Base-by-base conservation (phyloP, 2,329 filamentous ascomycete species). In the Calonectria multiphialidica region DNA sequence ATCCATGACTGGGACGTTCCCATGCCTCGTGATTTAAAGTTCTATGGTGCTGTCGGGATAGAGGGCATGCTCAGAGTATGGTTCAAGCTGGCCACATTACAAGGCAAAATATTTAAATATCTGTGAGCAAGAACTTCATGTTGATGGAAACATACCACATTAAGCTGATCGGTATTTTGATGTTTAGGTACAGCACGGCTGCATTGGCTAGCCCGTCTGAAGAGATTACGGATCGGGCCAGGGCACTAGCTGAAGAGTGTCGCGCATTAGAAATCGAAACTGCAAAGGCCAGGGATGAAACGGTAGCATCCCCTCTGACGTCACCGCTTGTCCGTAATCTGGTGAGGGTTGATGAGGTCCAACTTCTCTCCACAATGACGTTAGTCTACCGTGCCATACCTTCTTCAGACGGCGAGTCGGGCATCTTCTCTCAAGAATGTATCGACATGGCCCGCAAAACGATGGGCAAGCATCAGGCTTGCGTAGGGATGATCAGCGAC, bases 1-100 rank as follows among this genome's bases (percentile, higher is more conserved):
- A 88, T 93, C 37, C 89, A 89, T 59, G 90, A 91, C 67, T 90
- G 88, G 77, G 90, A 92, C 63, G 89, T 92, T 65, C 87, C 87
- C 1, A 84, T 91, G 12, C 85, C 87, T 3, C 81, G 84, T 30
- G 76, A 79, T n/a, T 82, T 84, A 25, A 79, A 85, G 61, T 84
- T 85, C 30, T 89, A 88, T 81, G 86, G 84, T 5, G 82, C 13
- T 75, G 78, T 25, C 73, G 78, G 13, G 70, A 78, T 1, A 80
- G n/a, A 77, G 10, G 79, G 81, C 9, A 81, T 91, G 28, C 87
- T 89, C 30, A 81, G 83, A 13, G 81, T 88, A 35, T 92, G 90
- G 90, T 86, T 91, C 45, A 84, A 84, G 28, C 85, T 90, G 7
- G 87, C 89, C 10, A 86, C 86, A 30, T 84, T 93, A 12, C 88